These are phyloP conservation scores for Boletus huronensis DNA, from an alignment of 768 basidiomycete genomes.

Conservation along the genomic window DNA sequence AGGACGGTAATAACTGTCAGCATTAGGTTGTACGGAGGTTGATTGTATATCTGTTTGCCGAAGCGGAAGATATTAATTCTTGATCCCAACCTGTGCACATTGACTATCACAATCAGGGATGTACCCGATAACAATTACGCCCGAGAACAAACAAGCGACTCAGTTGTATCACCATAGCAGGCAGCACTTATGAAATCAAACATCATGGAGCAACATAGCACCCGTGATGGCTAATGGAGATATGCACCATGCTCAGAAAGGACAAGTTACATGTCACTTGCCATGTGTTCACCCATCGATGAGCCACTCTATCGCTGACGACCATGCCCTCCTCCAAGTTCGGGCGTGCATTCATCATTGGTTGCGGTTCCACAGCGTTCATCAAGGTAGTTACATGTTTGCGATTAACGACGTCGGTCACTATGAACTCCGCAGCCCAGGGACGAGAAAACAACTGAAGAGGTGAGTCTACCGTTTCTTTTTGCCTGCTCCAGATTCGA, in stretches of 20 bases:
- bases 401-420: not conserved
- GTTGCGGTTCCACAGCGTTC: conserved; percentile 74
- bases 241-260: not conserved
- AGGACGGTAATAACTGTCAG: not conserved
- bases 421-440: conserved; percentile 47
- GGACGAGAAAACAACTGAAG: conserved; percentile 59
- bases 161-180: not conserved
- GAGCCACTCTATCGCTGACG: not conserved
- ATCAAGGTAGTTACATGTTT: conserved; percentile 52
- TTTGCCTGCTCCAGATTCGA: not conserved
- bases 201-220: not conserved
- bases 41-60: conserved; percentile 52
- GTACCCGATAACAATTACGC: not conserved
- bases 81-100: not conserved
- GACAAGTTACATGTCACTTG: not conserved
- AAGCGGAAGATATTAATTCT: not conserved
- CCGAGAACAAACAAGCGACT: not conserved
- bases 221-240: not conserved
- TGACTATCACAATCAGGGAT: not conserved
- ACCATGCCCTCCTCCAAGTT: conserved; percentile 7
- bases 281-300: too few species aligned
- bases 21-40: conserved; percentile 47
- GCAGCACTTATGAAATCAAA: not conserved
- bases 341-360: conserved; percentile 55
- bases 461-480: conserved; percentile 37